Base-by-base conservation (phyloP, 1,284 basidiomycete species). In the Sparassis latifolia region DNA sequence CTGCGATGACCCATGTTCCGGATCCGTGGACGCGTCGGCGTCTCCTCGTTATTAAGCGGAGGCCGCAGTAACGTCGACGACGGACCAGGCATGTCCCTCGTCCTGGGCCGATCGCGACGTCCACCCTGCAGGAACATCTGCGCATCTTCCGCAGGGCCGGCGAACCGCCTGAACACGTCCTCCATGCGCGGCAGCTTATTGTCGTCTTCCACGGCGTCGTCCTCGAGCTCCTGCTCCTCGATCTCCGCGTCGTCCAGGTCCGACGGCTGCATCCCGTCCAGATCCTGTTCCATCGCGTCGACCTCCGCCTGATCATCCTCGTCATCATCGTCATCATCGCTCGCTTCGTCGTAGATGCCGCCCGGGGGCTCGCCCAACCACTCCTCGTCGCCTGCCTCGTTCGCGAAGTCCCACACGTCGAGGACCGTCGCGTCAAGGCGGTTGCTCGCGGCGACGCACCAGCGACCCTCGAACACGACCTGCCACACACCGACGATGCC, bases 401-500 rank as follows among this genome's bases (percentile, higher is more conserved):
- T 75, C 3, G 85, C 87, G 65, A 91, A 92, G 71, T 92, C 88
- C 89, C 89, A 92, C 32, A 92, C 88, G 59, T 92, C 89, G 44
- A 92, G 70, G 52, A 88, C 82, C 3, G 92, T 94, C 10, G 79
- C 71, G 52, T 89, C 84, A 50, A 79, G 81, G 43, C 87, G 77
- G 61, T 93, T 92, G 61, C 89, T 92, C 28, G 94, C 94, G 4
- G 92, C 92, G 43, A 97, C 90, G 62, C 92, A 91, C 77, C 92
- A 92, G 52, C 90, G 75, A 0, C 91, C 90, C 66, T 94, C 89
- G 67, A 96, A 96, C 31, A 92, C 84, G 44, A 97, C 92, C 67
- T 97, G 94, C 94, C 94, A 97, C 12, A 97, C 94, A 12, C 90
- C 92, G 10, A 84, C 88, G 56, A 96, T 89, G 9, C 89, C 89